Conservation (phyloP, 306 rosid genomes). For the Cucumis hystrix region DNA sequence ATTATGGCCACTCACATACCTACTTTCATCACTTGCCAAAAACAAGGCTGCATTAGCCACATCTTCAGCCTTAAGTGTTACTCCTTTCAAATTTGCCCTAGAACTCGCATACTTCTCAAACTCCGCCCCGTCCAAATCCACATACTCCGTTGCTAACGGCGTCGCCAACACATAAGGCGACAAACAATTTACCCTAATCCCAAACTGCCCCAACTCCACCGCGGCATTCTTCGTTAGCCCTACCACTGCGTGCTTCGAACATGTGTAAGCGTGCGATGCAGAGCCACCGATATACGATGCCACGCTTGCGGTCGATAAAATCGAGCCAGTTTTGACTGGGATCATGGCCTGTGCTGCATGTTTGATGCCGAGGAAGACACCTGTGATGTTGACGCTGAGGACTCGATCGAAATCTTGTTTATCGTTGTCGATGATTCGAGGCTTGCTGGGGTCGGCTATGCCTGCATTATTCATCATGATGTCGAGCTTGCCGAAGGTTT, state of each 20-base stretch:
- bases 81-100: slow-evolving; percentile 44
- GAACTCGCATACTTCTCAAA: slow-evolving; percentile 30
- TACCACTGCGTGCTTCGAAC: slow-evolving; percentile 61
- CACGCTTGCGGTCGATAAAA: slow-evolving; percentile 46
- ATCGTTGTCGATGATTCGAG: slow-evolving; percentile 39
- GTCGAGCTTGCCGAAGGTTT: slow-evolving; percentile 46
- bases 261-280: slow-evolving; percentile 52
- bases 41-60: slow-evolving; percentile 71
- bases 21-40: slow-evolving; percentile 60
- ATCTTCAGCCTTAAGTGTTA: slow-evolving; percentile 48
- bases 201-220: slow-evolving; percentile 64
- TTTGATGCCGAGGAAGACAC: slow-evolving; percentile 64
- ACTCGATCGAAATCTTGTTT: slow-evolving; percentile 65
- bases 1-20: slow-evolving; percentile 74
- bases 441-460: slow-evolving; percentile 25
- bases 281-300: slow-evolving; percentile 51
- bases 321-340: slow-evolving; percentile 24
- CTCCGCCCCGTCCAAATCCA: slow-evolving; percentile 25
- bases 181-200: slow-evolving; percentile 65
- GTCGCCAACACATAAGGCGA: slow-evolving; percentile 57
- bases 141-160: slow-evolving; percentile 35
- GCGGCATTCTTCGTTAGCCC: slow-evolving; percentile 68
- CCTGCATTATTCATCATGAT: slow-evolving; percentile 85
- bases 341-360: slow-evolving; percentile 69
- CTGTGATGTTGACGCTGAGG: slow-evolving; percentile 36